These are phyloP conservation scores for Penicillium alfredii DNA, from an alignment of 495 filamentous ascomycete genomes.

Conservation along the genomic window DNA sequence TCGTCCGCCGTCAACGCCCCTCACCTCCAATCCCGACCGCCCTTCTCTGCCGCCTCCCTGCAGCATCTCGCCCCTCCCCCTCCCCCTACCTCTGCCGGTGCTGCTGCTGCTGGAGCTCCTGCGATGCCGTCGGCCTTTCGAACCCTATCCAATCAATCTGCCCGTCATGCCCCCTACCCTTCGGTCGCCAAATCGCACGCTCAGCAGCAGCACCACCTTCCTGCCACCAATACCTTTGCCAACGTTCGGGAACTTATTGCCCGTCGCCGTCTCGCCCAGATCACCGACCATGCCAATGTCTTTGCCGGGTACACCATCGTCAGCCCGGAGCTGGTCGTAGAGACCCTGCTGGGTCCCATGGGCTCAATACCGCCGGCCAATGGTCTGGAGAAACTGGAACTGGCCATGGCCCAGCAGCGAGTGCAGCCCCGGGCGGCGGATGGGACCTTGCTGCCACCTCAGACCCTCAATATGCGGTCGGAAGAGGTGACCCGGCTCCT, in stretches of 20 bases:
- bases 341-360: conserved; percentile 43
- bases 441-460: conserved; percentile 37
- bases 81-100: conserved; percentile 28
- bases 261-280: conserved; percentile 44
- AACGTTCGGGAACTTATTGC: conserved; percentile 45
- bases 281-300: conserved; percentile 47
- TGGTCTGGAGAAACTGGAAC: conserved; percentile 43
- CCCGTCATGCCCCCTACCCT: conserved; percentile 40
- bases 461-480: conserved; percentile 44
- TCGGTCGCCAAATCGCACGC: conserved; percentile 37
- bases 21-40: conserved; percentile 28
- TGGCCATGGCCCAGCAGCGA: conserved; percentile 45
- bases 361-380: conserved; percentile 41
- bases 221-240: conserved; percentile 41
- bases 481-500: conserved; percentile 43
- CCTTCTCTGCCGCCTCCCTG: conserved; percentile 35
- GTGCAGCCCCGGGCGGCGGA: conserved; percentile 42
- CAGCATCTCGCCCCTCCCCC: conserved; percentile 35
- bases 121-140: conserved; percentile 50
- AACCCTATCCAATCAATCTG: conserved; percentile 38
- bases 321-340: conserved; percentile 43
- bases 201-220: conserved; percentile 36
- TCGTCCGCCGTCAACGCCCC: conserved; percentile 15
- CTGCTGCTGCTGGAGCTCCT: conserved; percentile 37
- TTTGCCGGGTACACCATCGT: conserved; percentile 46